A percentile compares a stretch with the other conserved stretches of the same genome.
Evolutionary conservation across 2,329 filamentous ascomycete genomes (phyloP).

Genomic region (Fonsecaea multimorphosa): DNA sequence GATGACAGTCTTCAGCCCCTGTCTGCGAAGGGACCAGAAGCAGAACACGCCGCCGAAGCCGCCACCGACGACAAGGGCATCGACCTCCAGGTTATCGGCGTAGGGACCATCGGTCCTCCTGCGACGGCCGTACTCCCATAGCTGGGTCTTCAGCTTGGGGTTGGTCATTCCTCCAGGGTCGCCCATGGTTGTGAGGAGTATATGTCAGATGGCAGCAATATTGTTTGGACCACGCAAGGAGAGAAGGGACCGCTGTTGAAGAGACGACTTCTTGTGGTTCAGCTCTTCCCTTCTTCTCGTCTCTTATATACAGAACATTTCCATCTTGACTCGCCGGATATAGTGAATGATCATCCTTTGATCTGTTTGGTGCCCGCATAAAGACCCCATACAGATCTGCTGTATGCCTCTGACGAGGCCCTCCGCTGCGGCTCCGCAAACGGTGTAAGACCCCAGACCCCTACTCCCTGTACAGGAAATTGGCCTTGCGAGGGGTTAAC

Average conservation of each 20-base stretch:
- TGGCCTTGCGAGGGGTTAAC: neutral
- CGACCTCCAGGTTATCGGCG: conserved; percentile 38
- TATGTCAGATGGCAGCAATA: conserved; percentile 2
- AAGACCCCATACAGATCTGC: conserved; percentile 12
- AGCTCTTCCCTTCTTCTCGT: neutral
- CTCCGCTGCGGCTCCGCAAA: conserved; percentile 22
- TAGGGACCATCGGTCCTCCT: conserved; percentile 42
- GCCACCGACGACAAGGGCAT: conserved; percentile 43
- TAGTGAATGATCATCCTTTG: neutral
- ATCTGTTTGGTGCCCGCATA: conserved; percentile 25
- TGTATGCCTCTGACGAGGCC: neutral
- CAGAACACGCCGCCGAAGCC: conserved; percentile 55
- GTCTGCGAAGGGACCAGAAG: conserved; percentile 59
- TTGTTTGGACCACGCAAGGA: conserved; percentile 5
- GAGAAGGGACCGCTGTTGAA: neutral
- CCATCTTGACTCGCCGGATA: neutral
- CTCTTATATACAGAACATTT: conserved; percentile 1
- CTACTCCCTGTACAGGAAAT: neutral
- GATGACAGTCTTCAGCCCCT: conserved; percentile 56
- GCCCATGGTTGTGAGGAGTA: conserved; percentile 23
- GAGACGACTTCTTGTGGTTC: conserved; percentile 10
- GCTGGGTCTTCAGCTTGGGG: conserved; percentile 35
- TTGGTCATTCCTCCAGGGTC: conserved; percentile 31
- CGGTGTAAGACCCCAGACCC: neutral
- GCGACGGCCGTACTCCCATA: conserved; percentile 39